phyloP scores from a whole-genome alignment of 2,329 filamentous ascomycete species.

The Chaetomium sp. region DNA sequence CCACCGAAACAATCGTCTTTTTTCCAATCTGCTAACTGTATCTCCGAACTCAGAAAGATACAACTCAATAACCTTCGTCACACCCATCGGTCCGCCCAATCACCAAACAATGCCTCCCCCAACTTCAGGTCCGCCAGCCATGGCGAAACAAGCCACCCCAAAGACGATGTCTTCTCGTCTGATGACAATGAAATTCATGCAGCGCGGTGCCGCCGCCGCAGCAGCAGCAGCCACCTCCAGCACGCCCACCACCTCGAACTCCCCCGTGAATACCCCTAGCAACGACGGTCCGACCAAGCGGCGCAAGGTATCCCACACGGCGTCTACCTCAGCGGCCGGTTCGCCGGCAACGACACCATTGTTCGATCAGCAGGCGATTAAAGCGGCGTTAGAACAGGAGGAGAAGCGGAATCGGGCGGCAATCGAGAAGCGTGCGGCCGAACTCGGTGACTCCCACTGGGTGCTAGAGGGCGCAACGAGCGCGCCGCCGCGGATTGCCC shows the following conservation, averaged over 20 bases:
- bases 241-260: slow-evolving; percentile 29
- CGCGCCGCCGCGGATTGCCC: slow-evolving; percentile 25
- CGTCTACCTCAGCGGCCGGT: slow-evolving; percentile 31
- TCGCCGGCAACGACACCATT: slow-evolving; percentile 34
- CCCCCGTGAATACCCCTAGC: slow-evolving; percentile 37
- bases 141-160: slow-evolving; percentile 36
- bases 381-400: slow-evolving; percentile 59
- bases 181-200: slow-evolving; percentile 97
- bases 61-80: not conserved
- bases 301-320: slow-evolving; percentile 43
- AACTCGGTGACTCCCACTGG: slow-evolving; percentile 68
- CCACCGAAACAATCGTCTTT: too few relatives aligned
- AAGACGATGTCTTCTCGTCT: slow-evolving; percentile 78
- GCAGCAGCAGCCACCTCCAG: slow-evolving; percentile 35
- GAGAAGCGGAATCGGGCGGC: slow-evolving; percentile 58
- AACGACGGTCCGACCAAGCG: slow-evolving; percentile 55
- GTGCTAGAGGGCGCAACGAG: slow-evolving; percentile 53
- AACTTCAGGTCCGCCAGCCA: slow-evolving; percentile 13
- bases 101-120: slow-evolving; percentile 9
- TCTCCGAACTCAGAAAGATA: not conserved
- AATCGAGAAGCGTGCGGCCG: slow-evolving; percentile 54
- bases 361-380: slow-evolving; percentile 54
- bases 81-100: not conserved
- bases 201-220: slow-evolving; percentile 63
- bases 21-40: too few relatives aligned